Evolutionary conservation across 352 stramenopile species (phyloP), one percentile per base, ranked within the genome.

Genomic region (Phytophthora vignae): DNA sequence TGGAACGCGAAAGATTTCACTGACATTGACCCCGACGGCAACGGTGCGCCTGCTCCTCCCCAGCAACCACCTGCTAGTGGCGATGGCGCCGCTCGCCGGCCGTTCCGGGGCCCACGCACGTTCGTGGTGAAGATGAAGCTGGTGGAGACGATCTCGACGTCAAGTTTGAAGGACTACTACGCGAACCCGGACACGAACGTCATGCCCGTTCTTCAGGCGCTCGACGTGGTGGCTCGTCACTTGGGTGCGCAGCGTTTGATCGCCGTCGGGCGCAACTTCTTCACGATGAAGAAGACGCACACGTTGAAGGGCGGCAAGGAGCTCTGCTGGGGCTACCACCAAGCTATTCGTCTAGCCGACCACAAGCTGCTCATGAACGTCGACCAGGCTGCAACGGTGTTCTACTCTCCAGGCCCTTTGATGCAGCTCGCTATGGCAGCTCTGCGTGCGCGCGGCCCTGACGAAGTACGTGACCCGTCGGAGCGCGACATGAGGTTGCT

Each of bases 301-400:
- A 49, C 78, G 17, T 57, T 94, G 0, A 82, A 83, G 10, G 84
- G 83, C n/a, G 86, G 86, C 50, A 88, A 88, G 12, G 84, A 92
- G 40, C 57, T 92, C 0, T 90, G 79, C 55, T 92, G 81, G 79
- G 86, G 86, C 0, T 94, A 92, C 49, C 83, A 92, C 40, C 86
- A 94, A 71, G 78, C 76, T 0, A 84, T 94, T 42, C 83, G 79
- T 12, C 63, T 87, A 1, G 79, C 71, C 2, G 79, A 92, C 36
- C 42, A 68, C 14, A 85, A 87, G 63, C 49, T 94, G 15, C 49
- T 89, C 29, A 77, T 94, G 56, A 94, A 94, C 54, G 77, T 94
- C 4, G 84, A 94, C 48, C 81, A 87, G 63, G 82, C 84, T 4
- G 83, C 84, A 8, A 92, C 84, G 0, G 86, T 88, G 21, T 94